Percentiles rank a stretch among this genome's conserved stretches.
Evolutionary conservation across 176 grass and related monocot genomes (phyloP).

Genomic region (Aegilops umbellulata): DNA sequence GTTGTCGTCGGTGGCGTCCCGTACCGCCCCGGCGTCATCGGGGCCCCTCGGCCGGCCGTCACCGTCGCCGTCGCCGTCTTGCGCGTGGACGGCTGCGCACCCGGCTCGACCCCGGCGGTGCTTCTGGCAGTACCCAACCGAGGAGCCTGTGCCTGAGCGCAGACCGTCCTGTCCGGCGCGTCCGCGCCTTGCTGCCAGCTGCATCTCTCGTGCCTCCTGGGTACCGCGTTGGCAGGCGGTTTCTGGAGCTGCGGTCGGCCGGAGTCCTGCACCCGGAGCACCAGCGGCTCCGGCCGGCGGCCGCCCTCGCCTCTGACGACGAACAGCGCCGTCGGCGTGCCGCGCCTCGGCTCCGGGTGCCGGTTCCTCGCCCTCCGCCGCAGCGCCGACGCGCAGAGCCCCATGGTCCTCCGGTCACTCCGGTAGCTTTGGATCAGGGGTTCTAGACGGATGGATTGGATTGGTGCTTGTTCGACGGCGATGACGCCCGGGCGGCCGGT

Average conservation of each 20-base stretch:
- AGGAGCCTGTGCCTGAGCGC: background rate
- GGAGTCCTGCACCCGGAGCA: background rate
- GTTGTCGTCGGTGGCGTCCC: background rate
- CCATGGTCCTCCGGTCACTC: too few relatives aligned
- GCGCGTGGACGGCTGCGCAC: background rate
- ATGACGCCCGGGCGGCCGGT: too few relatives aligned
- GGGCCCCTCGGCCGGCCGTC: too few relatives aligned
- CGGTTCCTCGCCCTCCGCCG: background rate
- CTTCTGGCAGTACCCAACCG: background rate
- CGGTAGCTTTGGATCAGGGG: background rate
- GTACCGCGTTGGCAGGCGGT: too few relatives aligned
- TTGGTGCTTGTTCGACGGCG: too few relatives aligned
- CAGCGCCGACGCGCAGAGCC: constrained; percentile 36
- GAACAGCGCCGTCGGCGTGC: constrained; percentile 16
- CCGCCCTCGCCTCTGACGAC: constrained; percentile 30
- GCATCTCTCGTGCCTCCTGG: too few relatives aligned
- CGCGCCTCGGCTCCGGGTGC: background rate
- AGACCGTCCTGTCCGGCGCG: constrained; percentile 4
- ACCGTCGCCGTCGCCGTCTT: background rate
- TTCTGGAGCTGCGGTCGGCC: background rate
- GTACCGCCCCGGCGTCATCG: background rate
- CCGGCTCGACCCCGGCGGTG: background rate
- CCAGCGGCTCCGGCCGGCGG: background rate
- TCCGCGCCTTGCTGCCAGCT: background rate
- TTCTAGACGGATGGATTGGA: background rate